Evolutionary conservation across 169 alveolate genomes (phyloP).

Genomic region (Cryptosporidium viatorum): DNA sequence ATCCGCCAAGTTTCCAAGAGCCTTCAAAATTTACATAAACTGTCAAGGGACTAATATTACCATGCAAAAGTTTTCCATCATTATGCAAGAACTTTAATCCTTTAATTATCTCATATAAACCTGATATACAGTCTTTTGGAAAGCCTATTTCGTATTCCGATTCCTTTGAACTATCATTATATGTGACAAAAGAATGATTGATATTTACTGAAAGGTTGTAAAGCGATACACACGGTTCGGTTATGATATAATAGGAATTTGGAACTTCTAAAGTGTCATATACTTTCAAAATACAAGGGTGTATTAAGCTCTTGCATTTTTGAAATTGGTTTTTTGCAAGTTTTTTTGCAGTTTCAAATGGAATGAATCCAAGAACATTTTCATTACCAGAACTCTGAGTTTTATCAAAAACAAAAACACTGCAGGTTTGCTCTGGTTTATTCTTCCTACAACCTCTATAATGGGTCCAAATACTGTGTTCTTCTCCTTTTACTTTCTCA

Average conservation of each 20-base stretch:
- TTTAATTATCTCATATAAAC: constrained; percentile 44
- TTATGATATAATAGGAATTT: constrained; percentile 50
- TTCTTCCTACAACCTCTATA: constrained; percentile 66
- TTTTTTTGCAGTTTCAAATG: constrained; percentile 18
- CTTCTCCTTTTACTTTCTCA: constrained; percentile 58
- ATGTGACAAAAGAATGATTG: constrained; percentile 3
- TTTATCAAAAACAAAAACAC: constrained; percentile 67
- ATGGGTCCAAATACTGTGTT: constrained; percentile 62
- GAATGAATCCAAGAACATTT: constrained; percentile 28
- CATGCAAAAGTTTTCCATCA: constrained; percentile 69
- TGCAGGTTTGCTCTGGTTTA: constrained; percentile 52
- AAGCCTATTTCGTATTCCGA: constrained; percentile 29
- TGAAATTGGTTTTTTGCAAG: constrained; percentile 71
- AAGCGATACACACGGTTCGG: constrained; percentile 66
- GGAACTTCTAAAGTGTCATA: constrained; percentile 66
- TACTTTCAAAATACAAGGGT: constrained; percentile 52
- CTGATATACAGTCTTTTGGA: constrained; percentile 68
- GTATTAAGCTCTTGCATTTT: constrained; percentile 59
- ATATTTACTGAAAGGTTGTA: constrained; percentile 3
- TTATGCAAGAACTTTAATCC: constrained; percentile 50
- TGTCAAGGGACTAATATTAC: constrained; percentile 57
- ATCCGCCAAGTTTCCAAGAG: constrained; percentile 70
- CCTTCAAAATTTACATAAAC: constrained; percentile 57
- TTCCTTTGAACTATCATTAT: constrained; percentile 1
- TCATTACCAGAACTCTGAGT: constrained; percentile 2